Percentiles rank a stretch among this genome's conserved stretches.
phyloP scores from a whole-genome alignment of 192 early-diverging fungal genomes.

The Ambispora gerdemannii region DNA sequence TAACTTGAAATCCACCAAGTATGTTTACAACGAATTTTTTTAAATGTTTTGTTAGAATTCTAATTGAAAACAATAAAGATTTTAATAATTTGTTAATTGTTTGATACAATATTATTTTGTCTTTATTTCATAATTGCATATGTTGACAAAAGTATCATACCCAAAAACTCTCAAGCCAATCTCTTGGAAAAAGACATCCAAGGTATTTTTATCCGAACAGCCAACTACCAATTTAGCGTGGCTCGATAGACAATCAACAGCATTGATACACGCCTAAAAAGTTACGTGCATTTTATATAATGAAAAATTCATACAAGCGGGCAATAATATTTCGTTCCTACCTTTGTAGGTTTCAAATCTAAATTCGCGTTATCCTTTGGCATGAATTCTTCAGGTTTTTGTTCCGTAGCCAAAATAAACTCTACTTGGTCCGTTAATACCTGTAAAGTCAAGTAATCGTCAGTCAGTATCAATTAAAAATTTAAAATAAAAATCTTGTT shows the following conservation, averaged over 20 bases:
- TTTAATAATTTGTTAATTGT: no score
- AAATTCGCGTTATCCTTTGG: conserved; percentile 55
- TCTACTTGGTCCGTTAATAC: conserved; percentile 83
- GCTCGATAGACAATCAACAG: conserved; percentile 72
- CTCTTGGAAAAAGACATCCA: conserved; percentile 90
- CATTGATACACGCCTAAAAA: conserved; percentile 67
- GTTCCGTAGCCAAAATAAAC: conserved; percentile 72
- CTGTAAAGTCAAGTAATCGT: conserved; percentile 31
- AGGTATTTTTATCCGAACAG: conserved; percentile 76
- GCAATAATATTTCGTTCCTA: conserved; percentile 29
- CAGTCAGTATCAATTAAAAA: no score
- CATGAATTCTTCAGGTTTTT: conserved; percentile 69
- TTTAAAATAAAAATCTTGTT: no score
- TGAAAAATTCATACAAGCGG: background rate
- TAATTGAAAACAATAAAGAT: conserved; percentile 32
- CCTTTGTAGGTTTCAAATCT: conserved; percentile 72
- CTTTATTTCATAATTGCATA: background rate
- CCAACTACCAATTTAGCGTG: conserved; percentile 74
- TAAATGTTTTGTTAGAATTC: conserved; percentile 80
- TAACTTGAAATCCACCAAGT: conserved; percentile 87
- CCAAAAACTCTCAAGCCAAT: conserved; percentile 84
- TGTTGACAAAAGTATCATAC: conserved; percentile 44
- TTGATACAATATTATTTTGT: background rate
- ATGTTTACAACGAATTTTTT: conserved; percentile 76
- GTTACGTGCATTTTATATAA: background rate